phyloP scores from a whole-genome alignment of 768 basidiomycete genomes.

The Pulveroboletus frians region DNA sequence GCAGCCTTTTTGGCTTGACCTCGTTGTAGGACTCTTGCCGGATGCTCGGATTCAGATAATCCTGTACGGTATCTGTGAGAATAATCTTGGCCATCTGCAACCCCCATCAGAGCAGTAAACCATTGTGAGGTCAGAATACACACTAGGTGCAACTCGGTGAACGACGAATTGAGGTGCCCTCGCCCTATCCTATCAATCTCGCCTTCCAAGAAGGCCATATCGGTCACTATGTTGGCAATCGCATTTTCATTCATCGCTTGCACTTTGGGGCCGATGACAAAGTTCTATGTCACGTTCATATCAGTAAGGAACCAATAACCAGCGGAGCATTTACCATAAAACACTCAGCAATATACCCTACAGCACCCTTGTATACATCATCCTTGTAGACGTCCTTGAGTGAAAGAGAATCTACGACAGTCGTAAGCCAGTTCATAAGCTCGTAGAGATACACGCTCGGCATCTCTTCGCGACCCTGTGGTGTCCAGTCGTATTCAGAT shows the following conservation, averaged over 20 bases:
- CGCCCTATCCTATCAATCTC: slow-evolving; percentile 75
- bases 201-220: slow-evolving; percentile 85
- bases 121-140: slow-evolving; percentile 21
- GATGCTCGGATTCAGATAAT: slow-evolving; percentile 68
- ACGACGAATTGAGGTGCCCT: slow-evolving; percentile 62
- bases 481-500: slow-evolving; percentile 93
- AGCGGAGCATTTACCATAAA: slow-evolving; percentile 62
- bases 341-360: slow-evolving; percentile 82
- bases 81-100: slow-evolving; percentile 67
- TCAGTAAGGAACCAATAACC: slow-evolving; percentile 1
- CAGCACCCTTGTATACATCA: slow-evolving; percentile 81
- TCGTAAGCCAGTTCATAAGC: slow-evolving; percentile 93
- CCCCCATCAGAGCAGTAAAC: slow-evolving; percentile 5
- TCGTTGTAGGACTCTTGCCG: slow-evolving; percentile 61
- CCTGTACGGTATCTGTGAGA: slow-evolving; percentile 65
- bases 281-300: slow-evolving; percentile 45
- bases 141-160: slow-evolving; percentile 76
- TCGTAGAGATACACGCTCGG: slow-evolving; percentile 96
- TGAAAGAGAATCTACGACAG: slow-evolving; percentile 85
- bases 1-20: slow-evolving; percentile 68
- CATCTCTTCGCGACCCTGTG: slow-evolving; percentile 58
- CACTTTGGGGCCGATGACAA: slow-evolving; percentile 71
- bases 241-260: slow-evolving; percentile 84
- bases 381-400: slow-evolving; percentile 85
- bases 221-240: slow-evolving; percentile 77